phyloP scores from a whole-genome alignment of 345 rosid genomes.

The Eucalyptus guilfoylei region DNA sequence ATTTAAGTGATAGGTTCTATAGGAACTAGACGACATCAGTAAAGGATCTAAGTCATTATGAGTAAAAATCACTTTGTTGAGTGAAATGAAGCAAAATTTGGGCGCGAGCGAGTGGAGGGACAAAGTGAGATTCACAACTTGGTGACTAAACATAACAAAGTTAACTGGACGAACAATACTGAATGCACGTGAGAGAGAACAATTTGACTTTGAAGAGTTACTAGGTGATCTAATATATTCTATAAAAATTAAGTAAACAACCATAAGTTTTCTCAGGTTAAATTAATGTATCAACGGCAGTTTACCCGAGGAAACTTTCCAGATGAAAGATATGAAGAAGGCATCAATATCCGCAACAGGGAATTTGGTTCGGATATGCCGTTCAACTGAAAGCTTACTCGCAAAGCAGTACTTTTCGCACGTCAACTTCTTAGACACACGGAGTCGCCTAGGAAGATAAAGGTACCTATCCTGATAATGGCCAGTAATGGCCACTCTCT shows the following conservation, averaged over 20 bases:
- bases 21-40: not conserved
- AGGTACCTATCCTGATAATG: constrained; percentile 45
- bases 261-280: not conserved
- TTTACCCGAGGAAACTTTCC: constrained; percentile 37
- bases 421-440: not conserved
- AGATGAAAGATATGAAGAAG: constrained; percentile 59
- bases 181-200: not conserved
- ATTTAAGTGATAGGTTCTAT: no score
- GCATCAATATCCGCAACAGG: constrained; percentile 32
- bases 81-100: not conserved
- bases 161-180: not conserved
- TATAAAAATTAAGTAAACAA: not conserved
- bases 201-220: not conserved
- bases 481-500: constrained; percentile 26
- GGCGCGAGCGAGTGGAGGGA: not conserved
- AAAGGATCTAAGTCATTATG: not conserved
- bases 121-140: not conserved
- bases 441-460: constrained; percentile 48
- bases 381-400: constrained; percentile 37
- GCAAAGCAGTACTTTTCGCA: constrained; percentile 23
- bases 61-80: not conserved
- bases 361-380: constrained; percentile 13
- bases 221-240: not conserved
- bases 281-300: not conserved
- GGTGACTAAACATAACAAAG: not conserved